Base-by-base conservation (phyloP, 768 basidiomycete genomes). In the Psilocybe cyanescens region DNA sequence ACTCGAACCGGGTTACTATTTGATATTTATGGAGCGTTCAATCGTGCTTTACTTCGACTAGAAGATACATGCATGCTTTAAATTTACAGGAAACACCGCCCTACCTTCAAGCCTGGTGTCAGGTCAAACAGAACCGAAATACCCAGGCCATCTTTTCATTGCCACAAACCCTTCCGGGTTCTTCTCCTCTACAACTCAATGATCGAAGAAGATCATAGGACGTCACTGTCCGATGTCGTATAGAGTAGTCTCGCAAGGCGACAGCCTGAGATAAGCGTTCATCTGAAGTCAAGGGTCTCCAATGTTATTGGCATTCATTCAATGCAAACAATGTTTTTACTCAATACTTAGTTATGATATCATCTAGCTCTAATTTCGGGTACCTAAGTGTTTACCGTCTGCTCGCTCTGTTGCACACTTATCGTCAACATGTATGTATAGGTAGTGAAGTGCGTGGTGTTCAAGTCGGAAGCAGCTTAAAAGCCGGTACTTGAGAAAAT, bases 111-210 rank as follows among this genome's bases (percentile, higher is more conserved):
- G 37, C 14, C 1, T 44, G n/a, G 41, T 44, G 41, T 44, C 41
- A 24, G 29, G 30, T 50, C 14, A 28, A 28, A 31, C 14, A 12
- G 7, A 16, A 9, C 51, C 51, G 31, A 35, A 31, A 56, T 56
- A 46, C 53, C 17, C 53, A 55, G 45, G 55, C 39, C 55, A 56
- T 41, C 5, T 37, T 56, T 31, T 29, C 3, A 14, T 56, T 56
- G 28, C 55, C 55, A 56, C 55, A 56, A 56, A 46, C 24, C 55
- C 55, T 56, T 56, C 55, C 12, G 44, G 3, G 8, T 14, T 45
- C 53, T 51, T 51, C 49, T 51, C 28, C 19, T 19, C 6, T 19
- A 9, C 19, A 17, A 3, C 30, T 53, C 8, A 14, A 53, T 33
- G 16, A 37, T 37, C 41, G 14, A 44, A 14, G 41, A 5, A 44